Percentiles rank a stretch among this genome's conserved stretches.
These are phyloP conservation scores for Aotearoamyces nothofagi DNA, from an alignment of 2,329 filamentous ascomycete species.

Conservation along the genomic window DNA sequence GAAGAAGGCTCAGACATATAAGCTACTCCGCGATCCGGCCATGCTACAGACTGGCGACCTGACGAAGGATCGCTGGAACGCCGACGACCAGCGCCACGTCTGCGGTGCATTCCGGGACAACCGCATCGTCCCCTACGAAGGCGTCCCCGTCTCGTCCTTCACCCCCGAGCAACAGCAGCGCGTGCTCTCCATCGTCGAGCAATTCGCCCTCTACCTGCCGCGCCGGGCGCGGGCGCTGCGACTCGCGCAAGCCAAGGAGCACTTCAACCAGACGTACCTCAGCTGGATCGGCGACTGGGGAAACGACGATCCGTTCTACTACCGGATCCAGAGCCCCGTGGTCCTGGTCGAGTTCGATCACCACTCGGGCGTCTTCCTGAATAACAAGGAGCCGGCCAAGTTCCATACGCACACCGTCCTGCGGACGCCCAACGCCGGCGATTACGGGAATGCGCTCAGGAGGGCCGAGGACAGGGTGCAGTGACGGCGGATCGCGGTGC, in stretches of 20 bases:
- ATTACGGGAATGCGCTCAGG: slow-evolving; percentile 46
- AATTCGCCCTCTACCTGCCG: slow-evolving; percentile 44
- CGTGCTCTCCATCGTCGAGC: slow-evolving; percentile 40
- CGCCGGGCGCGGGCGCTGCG: slow-evolving; percentile 32
- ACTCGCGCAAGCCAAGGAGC: slow-evolving; percentile 32
- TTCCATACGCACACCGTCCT: slow-evolving; percentile 66
- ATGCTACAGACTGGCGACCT: slow-evolving; percentile 38
- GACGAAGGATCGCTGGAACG: slow-evolving; percentile 50
- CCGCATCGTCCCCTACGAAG: slow-evolving; percentile 52
- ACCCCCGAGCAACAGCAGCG: slow-evolving; percentile 29
- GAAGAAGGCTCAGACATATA: slow-evolving; percentile 31
- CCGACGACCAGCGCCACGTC: slow-evolving; percentile 61
- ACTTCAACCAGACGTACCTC: slow-evolving; percentile 56
- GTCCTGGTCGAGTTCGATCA: slow-evolving; percentile 61
- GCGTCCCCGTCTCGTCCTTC: slow-evolving; percentile 33
- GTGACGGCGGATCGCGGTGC: too few relatives aligned
- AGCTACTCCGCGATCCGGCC: slow-evolving; percentile 40
- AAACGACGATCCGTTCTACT: slow-evolving; percentile 59
- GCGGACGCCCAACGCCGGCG: slow-evolving; percentile 56
- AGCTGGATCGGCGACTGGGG: slow-evolving; percentile 59
- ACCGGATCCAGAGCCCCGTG: slow-evolving; percentile 58
- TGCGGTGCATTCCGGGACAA: slow-evolving; percentile 68
- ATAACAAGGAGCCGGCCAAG: slow-evolving; percentile 54
- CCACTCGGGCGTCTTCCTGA: slow-evolving; percentile 65
- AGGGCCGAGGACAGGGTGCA: background rate